A percentile compares a stretch with the other conserved stretches of the same genome.
phyloP scores from a whole-genome alignment of 2,329 filamentous ascomycete species.

The Fusarium sp. region DNA sequence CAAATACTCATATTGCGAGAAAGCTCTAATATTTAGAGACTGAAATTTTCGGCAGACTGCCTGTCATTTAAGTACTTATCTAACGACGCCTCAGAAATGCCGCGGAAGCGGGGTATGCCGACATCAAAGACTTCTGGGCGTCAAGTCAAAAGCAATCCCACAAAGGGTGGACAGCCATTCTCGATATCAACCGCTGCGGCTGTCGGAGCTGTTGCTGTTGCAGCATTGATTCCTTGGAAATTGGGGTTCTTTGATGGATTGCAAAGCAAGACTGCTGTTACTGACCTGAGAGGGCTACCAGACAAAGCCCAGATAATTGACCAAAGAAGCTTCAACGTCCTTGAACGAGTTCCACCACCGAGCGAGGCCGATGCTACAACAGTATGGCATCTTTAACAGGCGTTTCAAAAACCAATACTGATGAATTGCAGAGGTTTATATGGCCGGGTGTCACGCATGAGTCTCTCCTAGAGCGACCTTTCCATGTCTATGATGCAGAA shows the following conservation, averaged over 20 bases:
- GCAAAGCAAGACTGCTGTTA: not conserved
- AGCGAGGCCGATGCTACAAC: conserved; percentile 36
- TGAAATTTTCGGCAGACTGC: no score
- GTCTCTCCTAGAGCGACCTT: conserved; percentile 32
- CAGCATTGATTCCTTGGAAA: not conserved
- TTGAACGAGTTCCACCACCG: conserved; percentile 31
- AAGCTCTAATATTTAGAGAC: no score
- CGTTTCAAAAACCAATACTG: rapidly evolving
- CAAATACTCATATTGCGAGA: no score
- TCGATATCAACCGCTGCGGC: not conserved
- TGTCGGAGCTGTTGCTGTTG: conserved; percentile 7
- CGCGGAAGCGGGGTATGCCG: conserved; percentile 18
- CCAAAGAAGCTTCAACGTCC: conserved; percentile 41
- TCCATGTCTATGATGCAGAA: conserved; percentile 58
- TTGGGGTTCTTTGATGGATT: conserved; percentile 1
- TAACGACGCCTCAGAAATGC: not conserved
- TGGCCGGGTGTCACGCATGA: conserved; percentile 40
- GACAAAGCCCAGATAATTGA: conserved; percentile 38
- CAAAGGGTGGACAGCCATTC: not conserved
- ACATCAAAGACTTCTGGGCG: not conserved
- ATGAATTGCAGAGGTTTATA: conserved; percentile 14
- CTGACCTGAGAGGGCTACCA: conserved; percentile 12
- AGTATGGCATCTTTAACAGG: not conserved
- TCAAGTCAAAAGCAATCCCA: not conserved
- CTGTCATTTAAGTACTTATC: no score